phyloP scores from a whole-genome alignment of 2,329 filamentous ascomycete genomes.

The Colletotrichum simmondsii region DNA sequence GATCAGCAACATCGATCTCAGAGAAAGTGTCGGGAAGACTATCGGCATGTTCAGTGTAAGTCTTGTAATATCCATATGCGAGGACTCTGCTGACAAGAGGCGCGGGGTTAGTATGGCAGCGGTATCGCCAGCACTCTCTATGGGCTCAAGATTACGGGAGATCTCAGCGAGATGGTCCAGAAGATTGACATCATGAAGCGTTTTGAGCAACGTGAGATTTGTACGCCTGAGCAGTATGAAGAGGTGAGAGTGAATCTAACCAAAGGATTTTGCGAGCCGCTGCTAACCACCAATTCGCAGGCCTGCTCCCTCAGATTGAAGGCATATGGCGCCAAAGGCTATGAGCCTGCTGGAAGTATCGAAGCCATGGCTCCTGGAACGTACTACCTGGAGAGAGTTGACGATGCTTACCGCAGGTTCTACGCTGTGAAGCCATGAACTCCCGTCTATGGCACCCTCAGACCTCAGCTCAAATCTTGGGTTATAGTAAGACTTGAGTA shows the following conservation, averaged over 20 bases:
- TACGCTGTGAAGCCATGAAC: constrained; percentile 3
- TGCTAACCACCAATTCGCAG: background rate
- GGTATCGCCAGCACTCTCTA: constrained; percentile 21
- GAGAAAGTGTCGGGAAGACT: constrained; percentile 2
- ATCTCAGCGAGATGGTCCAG: constrained; percentile 11
- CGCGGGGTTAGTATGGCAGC: background rate
- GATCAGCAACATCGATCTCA: constrained; percentile 58
- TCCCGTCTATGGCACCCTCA: too few relatives aligned
- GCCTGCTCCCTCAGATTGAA: constrained; percentile 13
- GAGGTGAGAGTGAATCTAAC: background rate
- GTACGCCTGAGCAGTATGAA: constrained; percentile 2
- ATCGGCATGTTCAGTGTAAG: constrained; percentile 27
- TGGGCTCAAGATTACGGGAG: constrained; percentile 18
- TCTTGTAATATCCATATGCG: background rate
- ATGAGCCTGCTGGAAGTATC: constrained; percentile 3
- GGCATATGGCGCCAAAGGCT: constrained; percentile 10
- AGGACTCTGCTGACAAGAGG: background rate
- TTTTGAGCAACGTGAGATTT: constrained; percentile 10
- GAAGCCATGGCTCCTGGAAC: constrained; percentile 4
- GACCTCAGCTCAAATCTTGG: too few relatives aligned
- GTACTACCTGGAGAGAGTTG: background rate
- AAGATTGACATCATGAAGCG: constrained; percentile 20
- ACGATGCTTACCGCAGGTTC: constrained; percentile 3
- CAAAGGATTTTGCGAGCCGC: rapidly evolving
- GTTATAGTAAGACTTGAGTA: too few relatives aligned